Evolutionary conservation across 2,329 filamentous ascomycete species (phyloP).

Genomic region (Cladosporium sp.): DNA sequence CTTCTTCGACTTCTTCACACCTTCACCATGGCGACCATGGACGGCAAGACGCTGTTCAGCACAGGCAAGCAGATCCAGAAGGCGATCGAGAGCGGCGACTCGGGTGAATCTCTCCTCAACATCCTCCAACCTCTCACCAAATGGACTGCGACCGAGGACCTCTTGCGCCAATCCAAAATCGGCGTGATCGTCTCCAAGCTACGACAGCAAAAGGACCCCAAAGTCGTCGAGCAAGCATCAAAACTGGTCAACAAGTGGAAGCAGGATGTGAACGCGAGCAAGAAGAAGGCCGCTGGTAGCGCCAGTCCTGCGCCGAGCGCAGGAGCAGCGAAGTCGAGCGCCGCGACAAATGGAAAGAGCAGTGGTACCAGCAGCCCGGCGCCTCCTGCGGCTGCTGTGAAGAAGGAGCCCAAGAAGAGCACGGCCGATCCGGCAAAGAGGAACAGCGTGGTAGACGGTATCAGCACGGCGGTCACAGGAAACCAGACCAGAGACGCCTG

Average conservation of each 20-base stretch:
- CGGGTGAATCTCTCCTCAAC: slow-evolving; percentile 67
- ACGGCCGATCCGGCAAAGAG: slow-evolving; percentile 72
- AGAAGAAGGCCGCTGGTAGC: slow-evolving; percentile 43
- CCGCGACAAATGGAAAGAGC: slow-evolving; percentile 38
- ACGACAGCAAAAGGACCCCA: slow-evolving; percentile 73
- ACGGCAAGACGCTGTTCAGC: slow-evolving; percentile 76
- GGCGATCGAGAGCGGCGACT: slow-evolving; percentile 72
- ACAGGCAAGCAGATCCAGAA: slow-evolving; percentile 79
- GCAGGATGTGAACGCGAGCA: slow-evolving; percentile 65
- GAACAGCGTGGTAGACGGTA: slow-evolving; percentile 76
- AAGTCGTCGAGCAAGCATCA: slow-evolving; percentile 71
- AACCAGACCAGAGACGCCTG: slow-evolving; percentile 76
- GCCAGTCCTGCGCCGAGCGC: slow-evolving; percentile 49
- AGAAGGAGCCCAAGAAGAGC: slow-evolving; percentile 41
- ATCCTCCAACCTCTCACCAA: slow-evolving; percentile 79
- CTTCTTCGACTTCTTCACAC: background rate
- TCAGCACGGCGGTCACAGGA: slow-evolving; percentile 74
- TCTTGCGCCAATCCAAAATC: slow-evolving; percentile 86
- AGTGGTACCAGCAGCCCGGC: slow-evolving; percentile 42
- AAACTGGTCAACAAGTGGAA: slow-evolving; percentile 90
- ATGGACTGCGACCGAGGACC: slow-evolving; percentile 81
- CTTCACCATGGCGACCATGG: slow-evolving; percentile 55
- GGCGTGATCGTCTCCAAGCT: slow-evolving; percentile 86
- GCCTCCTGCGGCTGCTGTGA: slow-evolving; percentile 35
- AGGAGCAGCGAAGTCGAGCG: slow-evolving; percentile 39